A percentile compares a stretch with the other conserved stretches of the same genome.
phyloP scores from a whole-genome alignment of 1,284 basidiomycete genomes.

The Apiotrichum porosum region DNA sequence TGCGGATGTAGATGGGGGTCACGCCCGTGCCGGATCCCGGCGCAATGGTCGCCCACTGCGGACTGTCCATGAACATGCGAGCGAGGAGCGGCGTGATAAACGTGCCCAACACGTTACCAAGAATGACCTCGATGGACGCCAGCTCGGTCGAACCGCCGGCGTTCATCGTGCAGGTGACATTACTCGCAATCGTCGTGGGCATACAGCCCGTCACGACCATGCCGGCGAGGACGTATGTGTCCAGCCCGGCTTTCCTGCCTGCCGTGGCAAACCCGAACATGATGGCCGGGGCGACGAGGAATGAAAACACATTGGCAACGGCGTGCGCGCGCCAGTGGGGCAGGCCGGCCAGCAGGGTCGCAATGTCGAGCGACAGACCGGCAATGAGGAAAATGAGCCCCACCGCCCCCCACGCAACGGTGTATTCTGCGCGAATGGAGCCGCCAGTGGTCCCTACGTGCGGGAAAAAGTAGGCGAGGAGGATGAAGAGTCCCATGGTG shows the following conservation, averaged over 20 bases:
- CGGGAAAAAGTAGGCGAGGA: conserved; percentile 31
- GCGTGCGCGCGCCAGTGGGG: conserved; percentile 29
- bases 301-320: conserved; percentile 23
- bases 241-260: conserved; percentile 26
- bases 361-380: conserved; percentile 33
- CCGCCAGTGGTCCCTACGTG: conserved; percentile 28
- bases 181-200: conserved; percentile 31
- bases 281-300: conserved; percentile 18
- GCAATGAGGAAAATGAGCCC: conserved; percentile 45
- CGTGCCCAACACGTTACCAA: conserved; percentile 36
- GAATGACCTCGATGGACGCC: conserved; percentile 25
- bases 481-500: conserved; percentile 21
- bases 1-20: conserved; percentile 6
- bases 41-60: background rate
- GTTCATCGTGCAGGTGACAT: conserved; percentile 41
- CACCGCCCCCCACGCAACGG: conserved; percentile 35
- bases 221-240: conserved; percentile 9
- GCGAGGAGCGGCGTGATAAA: conserved; percentile 24
- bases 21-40: background rate
- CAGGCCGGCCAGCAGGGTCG: conserved; percentile 25
- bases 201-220: conserved; percentile 26
- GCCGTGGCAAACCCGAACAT: conserved; percentile 29
- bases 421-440: conserved; percentile 23
- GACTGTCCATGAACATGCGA: conserved; percentile 1
- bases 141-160: conserved; percentile 37